A percentile compares a stretch with the other conserved stretches of the same genome.
These are phyloP conservation scores for Penicillium verhagenii DNA, from an alignment of 495 filamentous ascomycete species.

Conservation along the genomic window DNA sequence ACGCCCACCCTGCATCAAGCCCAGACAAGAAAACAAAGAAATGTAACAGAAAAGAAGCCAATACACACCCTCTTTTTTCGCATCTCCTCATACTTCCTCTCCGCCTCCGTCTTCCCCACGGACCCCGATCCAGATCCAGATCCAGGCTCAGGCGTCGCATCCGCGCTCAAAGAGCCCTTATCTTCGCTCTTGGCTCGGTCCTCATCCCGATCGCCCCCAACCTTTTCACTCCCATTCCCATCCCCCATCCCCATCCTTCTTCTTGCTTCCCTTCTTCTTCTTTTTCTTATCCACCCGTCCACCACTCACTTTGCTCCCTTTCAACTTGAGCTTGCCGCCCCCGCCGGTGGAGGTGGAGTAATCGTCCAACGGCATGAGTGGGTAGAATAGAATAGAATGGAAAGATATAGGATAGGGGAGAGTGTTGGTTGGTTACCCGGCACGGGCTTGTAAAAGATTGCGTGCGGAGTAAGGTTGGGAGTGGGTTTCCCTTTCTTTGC, in stretches of 20 bases:
- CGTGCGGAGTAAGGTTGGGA: slow-evolving; percentile 27
- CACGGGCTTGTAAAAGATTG: neutral
- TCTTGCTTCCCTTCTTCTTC: slow-evolving; percentile 64
- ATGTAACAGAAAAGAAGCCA: slow-evolving; percentile 5
- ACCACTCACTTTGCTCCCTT: slow-evolving; percentile 62
- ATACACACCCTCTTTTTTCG: slow-evolving; percentile 73
- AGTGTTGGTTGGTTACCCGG: too few species aligned
- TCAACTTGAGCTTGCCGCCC: slow-evolving; percentile 75
- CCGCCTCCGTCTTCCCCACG: slow-evolving; percentile 77
- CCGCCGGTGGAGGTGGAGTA: slow-evolving; percentile 63
- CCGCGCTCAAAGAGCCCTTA: slow-evolving; percentile 1
- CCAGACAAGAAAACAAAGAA: slow-evolving; percentile 11
- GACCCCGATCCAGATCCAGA: too few species aligned
- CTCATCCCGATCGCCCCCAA: neutral
- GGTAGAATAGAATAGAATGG: neutral
- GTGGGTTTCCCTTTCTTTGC: neutral
- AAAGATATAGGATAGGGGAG: too few species aligned
- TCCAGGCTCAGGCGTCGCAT: neutral
- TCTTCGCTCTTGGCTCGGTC: slow-evolving; percentile 4
- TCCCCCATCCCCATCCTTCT: slow-evolving; percentile 14
- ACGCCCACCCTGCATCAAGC: too few species aligned
- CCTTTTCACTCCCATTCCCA: neutral
- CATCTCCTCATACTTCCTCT: slow-evolving; percentile 75
- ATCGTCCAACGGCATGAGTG: slow-evolving; percentile 50
- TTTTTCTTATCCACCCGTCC: slow-evolving; percentile 55